These are phyloP conservation scores for Alopecurus myosuroides DNA, from an alignment of 176 grass and related monocot species.

Conservation along the genomic window DNA sequence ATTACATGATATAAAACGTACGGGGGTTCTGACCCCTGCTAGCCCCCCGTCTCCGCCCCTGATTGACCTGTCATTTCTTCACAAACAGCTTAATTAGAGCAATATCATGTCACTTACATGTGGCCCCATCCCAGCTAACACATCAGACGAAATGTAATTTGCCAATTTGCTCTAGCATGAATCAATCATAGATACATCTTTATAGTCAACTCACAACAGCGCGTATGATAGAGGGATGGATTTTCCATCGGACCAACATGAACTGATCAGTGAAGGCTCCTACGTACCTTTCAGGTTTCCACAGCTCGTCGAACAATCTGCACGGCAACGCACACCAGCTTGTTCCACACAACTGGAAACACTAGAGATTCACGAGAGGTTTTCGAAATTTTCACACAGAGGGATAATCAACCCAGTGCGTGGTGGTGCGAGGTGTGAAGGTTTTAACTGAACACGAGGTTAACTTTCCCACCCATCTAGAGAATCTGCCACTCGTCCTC, in stretches of 20 bases:
- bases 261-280: background rate
- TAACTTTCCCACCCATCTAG: constrained; percentile 2
- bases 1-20: too few species aligned
- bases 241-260: background rate
- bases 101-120: background rate
- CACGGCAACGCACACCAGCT: background rate
- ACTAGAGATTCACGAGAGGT: constrained; percentile 11
- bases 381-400: constrained; percentile 3
- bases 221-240: constrained; percentile 35
- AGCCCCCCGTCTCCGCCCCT: too few species aligned
- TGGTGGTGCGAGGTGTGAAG: background rate
- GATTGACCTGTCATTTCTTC: too few species aligned
- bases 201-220: background rate
- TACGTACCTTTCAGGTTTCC: background rate
- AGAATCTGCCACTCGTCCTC: constrained; percentile 94
- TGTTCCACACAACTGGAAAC: background rate
- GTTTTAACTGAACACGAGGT: background rate
- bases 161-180: background rate
- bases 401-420: background rate
- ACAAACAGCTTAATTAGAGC: too few species aligned
- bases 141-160: background rate
- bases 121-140: background rate
- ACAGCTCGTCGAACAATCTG: background rate
- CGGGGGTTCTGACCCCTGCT: too few species aligned
- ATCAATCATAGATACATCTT: constrained; percentile 17